Percentiles rank a stretch among this genome's conserved stretches.
These are phyloP conservation scores for Guadua angustifolia DNA, from an alignment of 176 grass and related monocot species.

Conservation along the genomic window DNA sequence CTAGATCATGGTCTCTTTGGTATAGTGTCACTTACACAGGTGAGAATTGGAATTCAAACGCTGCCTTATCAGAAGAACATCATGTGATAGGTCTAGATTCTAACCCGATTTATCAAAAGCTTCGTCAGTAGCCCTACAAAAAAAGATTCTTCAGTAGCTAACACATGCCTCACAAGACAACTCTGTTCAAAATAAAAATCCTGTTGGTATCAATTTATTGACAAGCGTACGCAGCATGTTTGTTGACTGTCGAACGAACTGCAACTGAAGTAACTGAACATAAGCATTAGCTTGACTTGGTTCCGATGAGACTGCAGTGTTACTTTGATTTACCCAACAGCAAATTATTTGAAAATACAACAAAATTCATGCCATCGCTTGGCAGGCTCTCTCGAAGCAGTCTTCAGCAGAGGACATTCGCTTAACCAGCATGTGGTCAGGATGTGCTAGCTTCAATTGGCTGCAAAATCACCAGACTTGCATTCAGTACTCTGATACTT, in stretches of 20 bases:
- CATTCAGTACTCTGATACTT: not conserved
- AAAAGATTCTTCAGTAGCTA: not conserved
- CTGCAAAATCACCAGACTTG: constrained; percentile 46
- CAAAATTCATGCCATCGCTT: constrained; percentile 57
- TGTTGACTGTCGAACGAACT: not conserved
- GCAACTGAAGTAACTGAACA: not conserved
- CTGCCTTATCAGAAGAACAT: not conserved
- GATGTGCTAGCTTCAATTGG: constrained; percentile 73
- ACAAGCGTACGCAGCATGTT: not conserved
- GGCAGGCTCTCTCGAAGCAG: constrained; percentile 69
- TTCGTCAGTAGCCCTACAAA: not conserved
- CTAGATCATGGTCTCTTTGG: not conserved
- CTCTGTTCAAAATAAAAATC: not conserved
- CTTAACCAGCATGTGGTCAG: constrained; percentile 65
- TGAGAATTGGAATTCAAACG: no score
- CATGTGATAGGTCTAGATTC: not conserved
- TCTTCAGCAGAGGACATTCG: constrained; percentile 66
- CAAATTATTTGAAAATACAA: not conserved
- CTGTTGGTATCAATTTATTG: not conserved
- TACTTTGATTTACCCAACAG: not conserved
- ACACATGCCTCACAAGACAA: no score
- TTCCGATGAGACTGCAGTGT: not conserved
- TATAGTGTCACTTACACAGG: not conserved
- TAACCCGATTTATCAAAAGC: not conserved
- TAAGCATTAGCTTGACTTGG: not conserved